Evolutionary conservation across 306 rosid species (phyloP).

Genomic region (Castanea crenata): DNA sequence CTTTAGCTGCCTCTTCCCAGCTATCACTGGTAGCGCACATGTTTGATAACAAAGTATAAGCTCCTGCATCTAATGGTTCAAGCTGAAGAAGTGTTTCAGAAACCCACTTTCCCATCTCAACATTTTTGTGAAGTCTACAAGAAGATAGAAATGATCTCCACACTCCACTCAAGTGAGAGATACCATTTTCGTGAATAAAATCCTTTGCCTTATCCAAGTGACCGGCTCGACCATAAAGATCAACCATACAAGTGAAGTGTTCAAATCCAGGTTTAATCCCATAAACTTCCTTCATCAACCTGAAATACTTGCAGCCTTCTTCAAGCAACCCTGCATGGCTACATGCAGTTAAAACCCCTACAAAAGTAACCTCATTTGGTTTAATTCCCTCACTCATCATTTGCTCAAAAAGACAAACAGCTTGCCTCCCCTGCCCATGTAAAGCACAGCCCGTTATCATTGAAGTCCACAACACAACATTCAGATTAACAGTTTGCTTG

Average conservation of each 20-base stretch:
- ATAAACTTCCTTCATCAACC: constrained; percentile 68
- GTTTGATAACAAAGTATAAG: constrained; percentile 67
- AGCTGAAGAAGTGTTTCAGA: constrained; percentile 53
- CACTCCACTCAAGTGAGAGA: constrained; percentile 62
- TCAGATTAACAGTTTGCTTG: constrained; percentile 36
- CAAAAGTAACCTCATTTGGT: constrained; percentile 80
- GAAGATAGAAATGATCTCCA: constrained; percentile 78
- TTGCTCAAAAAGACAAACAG: constrained; percentile 55
- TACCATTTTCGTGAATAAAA: constrained; percentile 49
- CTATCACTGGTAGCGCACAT: constrained; percentile 50
- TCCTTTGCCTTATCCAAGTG: constrained; percentile 52
- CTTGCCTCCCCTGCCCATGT: constrained; percentile 72
- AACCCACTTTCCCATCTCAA: constrained; percentile 74
- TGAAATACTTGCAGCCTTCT: constrained; percentile 67
- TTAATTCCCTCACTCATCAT: constrained; percentile 52
- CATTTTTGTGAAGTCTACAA: constrained; percentile 63
- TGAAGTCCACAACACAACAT: constrained; percentile 76
- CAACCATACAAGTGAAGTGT: constrained; percentile 82
- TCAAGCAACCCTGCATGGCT: constrained; percentile 77
- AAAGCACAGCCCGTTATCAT: constrained; percentile 71
- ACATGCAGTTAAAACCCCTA: constrained; percentile 82
- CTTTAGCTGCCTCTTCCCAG: constrained; percentile 75
- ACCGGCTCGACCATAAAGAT: constrained; percentile 93
- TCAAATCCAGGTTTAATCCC: constrained; percentile 62
- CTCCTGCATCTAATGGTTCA: constrained; percentile 63